Conservation (phyloP, 441 rosid species). For the Pelargonium myrrhifolium region DNA sequence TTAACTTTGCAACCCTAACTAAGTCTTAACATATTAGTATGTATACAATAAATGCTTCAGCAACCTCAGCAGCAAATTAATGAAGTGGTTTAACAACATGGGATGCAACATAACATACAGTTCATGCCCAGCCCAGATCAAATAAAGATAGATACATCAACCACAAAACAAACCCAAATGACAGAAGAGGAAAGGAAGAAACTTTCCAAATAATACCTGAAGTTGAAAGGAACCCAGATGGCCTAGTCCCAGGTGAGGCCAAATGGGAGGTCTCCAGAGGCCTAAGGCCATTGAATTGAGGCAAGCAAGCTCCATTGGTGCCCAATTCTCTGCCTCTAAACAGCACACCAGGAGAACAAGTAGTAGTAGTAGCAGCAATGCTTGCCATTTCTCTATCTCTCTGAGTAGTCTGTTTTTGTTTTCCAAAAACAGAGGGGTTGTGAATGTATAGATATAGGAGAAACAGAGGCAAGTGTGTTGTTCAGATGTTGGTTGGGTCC, state of each 20-base stretch:
- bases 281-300: not conserved
- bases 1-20: too few species aligned
- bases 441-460: not conserved
- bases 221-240: not conserved
- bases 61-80: too few species aligned
- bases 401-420: too few species aligned
- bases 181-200: not conserved
- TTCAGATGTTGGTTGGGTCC: too few species aligned
- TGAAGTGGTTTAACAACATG: too few species aligned
- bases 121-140: not conserved
- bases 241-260: not conserved
- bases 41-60: not conserved
- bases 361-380: not conserved
- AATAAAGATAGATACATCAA: not conserved
- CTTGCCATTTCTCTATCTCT: not conserved
- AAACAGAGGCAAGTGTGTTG: not conserved
- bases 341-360: not conserved
- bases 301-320: not conserved
- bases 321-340: not conserved
- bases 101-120: not conserved
- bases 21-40: not conserved
- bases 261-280: not conserved
- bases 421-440: not conserved
- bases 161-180: not conserved
- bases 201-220: not conserved